Base-by-base conservation (phyloP, 345 rosid genomes). In the Arabis alpina region DNA sequence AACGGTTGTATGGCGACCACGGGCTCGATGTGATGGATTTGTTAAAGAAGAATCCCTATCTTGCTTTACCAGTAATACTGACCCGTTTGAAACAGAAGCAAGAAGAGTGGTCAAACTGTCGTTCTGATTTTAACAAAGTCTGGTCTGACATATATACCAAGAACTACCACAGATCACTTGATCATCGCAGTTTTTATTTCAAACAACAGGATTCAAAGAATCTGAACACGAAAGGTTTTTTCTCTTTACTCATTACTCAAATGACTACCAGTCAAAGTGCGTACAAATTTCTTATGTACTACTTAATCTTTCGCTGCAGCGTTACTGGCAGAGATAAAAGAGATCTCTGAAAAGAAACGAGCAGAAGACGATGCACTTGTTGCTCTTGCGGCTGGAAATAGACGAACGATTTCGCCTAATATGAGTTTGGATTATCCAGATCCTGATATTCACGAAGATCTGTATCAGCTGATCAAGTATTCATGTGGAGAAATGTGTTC, bases 151-250 rank as follows among this genome's bases (percentile, higher is more conserved):
- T 94, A 61, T 91, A 91, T 79, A 68, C 93, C 44, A 94, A 94
- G 80, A 94, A 94, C 78, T 91, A 94, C 77, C 95, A 94, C 71
- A 89, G 91, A 77, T 94, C 97, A 41, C 95, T 91, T 32, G 99
- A 94, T 75, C 99, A 94, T 67, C 93, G 97, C 16, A 94, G 99
- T 71, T 91, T 94, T 83, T 94, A 89, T 83, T 91, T 94, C 83
- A 94, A 89, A 84, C 99, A 94, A 80, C 99, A 94, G 74, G 97
- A 94, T 57, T 82, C 90, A 12, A 94, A 89, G 88, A 89, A 89
- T 82, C 80, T 88, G 86, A 84, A 95, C 84, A 83, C 88, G 10
- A 94, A 94, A 91, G 96, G 98, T 92, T 78, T 61, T 23, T 68
- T 30, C 39, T 40, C 64, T 10, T 36, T 6, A 45, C 61, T 6